Conservation (phyloP, 1,284 basidiomycete genomes). For the Leccinum griseonigrum region DNA sequence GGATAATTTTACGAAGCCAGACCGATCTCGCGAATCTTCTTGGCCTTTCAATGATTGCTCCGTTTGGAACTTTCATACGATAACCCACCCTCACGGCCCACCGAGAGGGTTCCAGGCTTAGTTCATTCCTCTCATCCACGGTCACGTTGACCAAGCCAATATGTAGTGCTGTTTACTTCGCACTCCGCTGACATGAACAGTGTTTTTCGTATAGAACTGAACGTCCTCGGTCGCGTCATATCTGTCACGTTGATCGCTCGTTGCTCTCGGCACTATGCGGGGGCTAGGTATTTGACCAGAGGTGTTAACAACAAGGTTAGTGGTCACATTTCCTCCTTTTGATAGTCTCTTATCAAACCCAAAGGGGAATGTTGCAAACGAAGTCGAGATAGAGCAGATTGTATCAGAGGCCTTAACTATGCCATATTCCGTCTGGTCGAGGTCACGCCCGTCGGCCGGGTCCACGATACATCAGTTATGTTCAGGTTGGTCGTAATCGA, state of each 20-base stretch:
- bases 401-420: conserved; percentile 94
- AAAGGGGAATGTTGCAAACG: conserved; percentile 97
- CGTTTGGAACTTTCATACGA: conserved; percentile 94
- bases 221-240: conserved; percentile 86
- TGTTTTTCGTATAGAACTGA: conserved; percentile 64
- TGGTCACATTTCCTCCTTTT: background rate
- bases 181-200: background rate
- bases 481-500: conserved; percentile 54
- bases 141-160: conserved; percentile 99
- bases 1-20: conserved; percentile 77
- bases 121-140: conserved; percentile 92
- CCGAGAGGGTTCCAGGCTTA: conserved; percentile 50
- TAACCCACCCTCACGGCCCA: conserved; percentile 53
- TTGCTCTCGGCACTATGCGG: conserved; percentile 93
- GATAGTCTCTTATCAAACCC: background rate
- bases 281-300: conserved; percentile 92
- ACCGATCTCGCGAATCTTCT: conserved; percentile 39
- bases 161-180: conserved; percentile 32
- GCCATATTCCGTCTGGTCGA: conserved; percentile 62
- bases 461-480: conserved; percentile 92
- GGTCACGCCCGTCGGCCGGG: conserved; percentile 53
- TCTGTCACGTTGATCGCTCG: conserved; percentile 95
- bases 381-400: conserved; percentile 99
- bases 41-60: conserved; percentile 87
- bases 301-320: conserved; percentile 88